Conservation (phyloP, 257 asterid genomes). For the Solanum dulcamara region DNA sequence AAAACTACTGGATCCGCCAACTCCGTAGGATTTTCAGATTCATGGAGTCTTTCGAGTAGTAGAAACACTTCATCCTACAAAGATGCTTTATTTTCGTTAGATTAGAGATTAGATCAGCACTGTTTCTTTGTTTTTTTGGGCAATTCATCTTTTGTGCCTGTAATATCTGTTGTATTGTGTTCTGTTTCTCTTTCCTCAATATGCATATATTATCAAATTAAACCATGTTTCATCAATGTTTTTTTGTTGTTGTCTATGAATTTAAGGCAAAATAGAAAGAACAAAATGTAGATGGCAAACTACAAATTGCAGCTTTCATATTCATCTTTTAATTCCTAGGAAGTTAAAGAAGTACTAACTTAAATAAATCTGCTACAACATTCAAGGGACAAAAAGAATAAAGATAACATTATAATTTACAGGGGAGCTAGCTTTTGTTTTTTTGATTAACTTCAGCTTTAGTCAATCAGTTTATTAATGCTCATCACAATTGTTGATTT, state of each 20-base stretch:
- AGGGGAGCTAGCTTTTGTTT: not conserved
- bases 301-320: not conserved
- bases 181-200: not conserved
- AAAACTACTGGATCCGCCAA: slow-evolving; percentile 22
- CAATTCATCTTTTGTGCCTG: not conserved
- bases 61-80: slow-evolving; percentile 31
- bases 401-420: not conserved
- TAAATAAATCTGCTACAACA: not conserved
- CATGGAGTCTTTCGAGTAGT: slow-evolving; percentile 72
- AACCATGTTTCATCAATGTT: not conserved
- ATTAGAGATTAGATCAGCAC: not conserved
- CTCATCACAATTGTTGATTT: not conserved
- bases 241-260: not conserved
- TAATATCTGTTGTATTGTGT: not conserved
- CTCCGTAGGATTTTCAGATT: slow-evolving; percentile 36
- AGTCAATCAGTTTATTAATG: not conserved
- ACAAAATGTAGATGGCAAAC: too few relatives aligned
- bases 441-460: not conserved
- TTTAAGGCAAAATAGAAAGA: too few relatives aligned
- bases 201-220: not conserved
- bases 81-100: slow-evolving; percentile 2
- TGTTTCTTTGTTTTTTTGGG: not conserved
- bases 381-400: too few relatives aligned
- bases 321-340: not conserved
- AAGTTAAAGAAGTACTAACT: not conserved